Evolutionary conservation across 768 basidiomycete genomes (phyloP).

Genomic region (Lactarius hatsudake): DNA sequence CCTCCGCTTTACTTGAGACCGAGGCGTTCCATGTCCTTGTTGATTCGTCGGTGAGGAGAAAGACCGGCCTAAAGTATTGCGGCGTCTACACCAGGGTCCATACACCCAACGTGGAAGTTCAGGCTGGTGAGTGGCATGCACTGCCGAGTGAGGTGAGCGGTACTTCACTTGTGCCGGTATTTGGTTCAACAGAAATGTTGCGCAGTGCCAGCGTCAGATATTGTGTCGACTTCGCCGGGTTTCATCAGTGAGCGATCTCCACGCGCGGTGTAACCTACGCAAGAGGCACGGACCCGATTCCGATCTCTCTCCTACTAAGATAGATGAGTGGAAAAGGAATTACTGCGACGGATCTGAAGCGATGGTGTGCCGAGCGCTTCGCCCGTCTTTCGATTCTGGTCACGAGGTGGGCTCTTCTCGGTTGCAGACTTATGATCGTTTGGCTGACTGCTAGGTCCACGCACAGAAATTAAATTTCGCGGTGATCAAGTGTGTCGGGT

Average conservation of each 20-base stretch:
- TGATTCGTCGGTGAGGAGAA: neutral
- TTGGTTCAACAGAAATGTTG: neutral
- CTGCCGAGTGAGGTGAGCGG: neutral
- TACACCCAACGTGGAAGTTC: neutral
- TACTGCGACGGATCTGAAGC: rapidly evolving
- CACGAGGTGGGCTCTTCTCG: slow-evolving; percentile 3
- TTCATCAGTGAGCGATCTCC: neutral
- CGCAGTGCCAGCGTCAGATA: neutral
- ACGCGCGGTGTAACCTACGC: neutral
- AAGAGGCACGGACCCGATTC: neutral
- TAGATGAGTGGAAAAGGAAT: neutral
- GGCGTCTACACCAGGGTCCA: neutral
- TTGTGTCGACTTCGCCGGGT: rapidly evolving
- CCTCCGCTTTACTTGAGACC: neutral
- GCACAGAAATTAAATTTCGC: neutral
- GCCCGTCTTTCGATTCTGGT: neutral
- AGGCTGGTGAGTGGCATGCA: neutral
- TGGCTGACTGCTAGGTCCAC: neutral
- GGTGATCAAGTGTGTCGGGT: neutral
- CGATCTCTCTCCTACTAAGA: neutral
- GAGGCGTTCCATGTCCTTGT: neutral
- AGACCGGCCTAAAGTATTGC: neutral
- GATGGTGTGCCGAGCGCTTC: neutral
- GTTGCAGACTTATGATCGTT: neutral
- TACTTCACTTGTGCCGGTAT: neutral